phyloP scores from a whole-genome alignment of 192 early-diverging fungal genomes.

The Gonapodya sp. region DNA sequence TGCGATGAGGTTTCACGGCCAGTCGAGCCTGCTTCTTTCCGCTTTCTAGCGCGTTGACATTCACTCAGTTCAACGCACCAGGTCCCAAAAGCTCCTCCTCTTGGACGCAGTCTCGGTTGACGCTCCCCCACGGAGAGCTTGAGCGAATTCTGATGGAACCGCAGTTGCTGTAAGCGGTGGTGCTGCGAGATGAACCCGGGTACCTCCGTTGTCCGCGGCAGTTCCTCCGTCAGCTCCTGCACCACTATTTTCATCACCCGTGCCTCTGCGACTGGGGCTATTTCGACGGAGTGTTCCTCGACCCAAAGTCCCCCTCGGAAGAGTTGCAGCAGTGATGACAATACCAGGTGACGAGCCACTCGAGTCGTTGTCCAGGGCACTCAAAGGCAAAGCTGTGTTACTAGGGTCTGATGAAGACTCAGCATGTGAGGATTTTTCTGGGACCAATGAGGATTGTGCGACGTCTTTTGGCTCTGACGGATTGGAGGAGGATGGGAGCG shows the following conservation, averaged over 20 bases:
- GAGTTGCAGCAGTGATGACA: background rate
- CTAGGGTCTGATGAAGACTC: background rate
- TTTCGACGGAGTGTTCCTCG: background rate
- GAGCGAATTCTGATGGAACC: background rate
- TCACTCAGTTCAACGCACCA: too few species aligned
- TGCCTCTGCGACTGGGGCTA: background rate
- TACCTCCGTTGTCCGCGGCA: background rate
- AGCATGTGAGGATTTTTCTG: too few species aligned
- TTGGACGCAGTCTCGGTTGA: background rate
- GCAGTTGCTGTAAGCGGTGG: background rate
- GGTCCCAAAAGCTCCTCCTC: background rate
- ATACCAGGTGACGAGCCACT: background rate
- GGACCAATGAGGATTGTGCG: too few species aligned
- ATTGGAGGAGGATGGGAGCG: too few species aligned
- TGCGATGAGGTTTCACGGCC: too few species aligned
- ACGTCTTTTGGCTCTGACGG: too few species aligned
- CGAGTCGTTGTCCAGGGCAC: too few species aligned
- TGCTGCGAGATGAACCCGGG: background rate
- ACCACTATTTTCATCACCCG: background rate
- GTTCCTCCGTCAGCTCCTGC: background rate
- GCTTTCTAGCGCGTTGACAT: too few species aligned
- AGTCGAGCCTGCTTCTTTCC: too few species aligned
- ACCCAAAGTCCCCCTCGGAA: background rate
- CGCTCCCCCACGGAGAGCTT: background rate
- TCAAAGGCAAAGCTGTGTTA: background rate